Evolutionary conservation across 1,139 yeast species (phyloP), one percentile per base, ranked within the genome.

Genomic region (Candida neerlandica): DNA sequence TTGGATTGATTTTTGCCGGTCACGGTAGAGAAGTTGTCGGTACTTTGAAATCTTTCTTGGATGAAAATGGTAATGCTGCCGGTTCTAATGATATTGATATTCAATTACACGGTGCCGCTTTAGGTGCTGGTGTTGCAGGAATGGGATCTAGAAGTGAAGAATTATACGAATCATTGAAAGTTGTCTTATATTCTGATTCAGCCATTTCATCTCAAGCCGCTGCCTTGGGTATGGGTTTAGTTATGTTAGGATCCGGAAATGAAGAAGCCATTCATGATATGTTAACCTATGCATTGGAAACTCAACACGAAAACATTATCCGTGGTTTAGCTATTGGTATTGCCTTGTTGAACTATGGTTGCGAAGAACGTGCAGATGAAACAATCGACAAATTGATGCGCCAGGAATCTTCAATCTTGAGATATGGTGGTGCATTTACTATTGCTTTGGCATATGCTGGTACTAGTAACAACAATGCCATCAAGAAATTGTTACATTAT

Each of bases 171-270:
- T 89, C 89, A 50, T 80, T 94, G 62, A 88, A 87, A 64, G 90
- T 85, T 48, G 92, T 92, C 6, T 74, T 95, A 55, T 94, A 87
- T 66, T 82, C 94, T 11, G 99, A 94, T 63, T 86, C 95, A 41
- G 99, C 98, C 3, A 80, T 90, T 46, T 90, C 97, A 5, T 96
- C 98, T 54, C 97, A 92, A 66, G 97, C 97, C 41, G 97, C 98
- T 30, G 98, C 97, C 46, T 76, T 92, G 56, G 92, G 96, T 42
- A 91, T 95, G 95, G 99, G 99, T 56, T 78, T 94, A 59, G 91
- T 90, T 10, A 90, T 89, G 96, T 80, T 94, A 56, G 99, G 99
- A 18, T 86, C 96, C n/a, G 96, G 95, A 50, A 77, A 86, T 57
- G 82, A 82, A 58, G 71, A 73, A 44, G 92, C 90, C 5, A 80